These are phyloP conservation scores for Dimocarpus longan DNA, from an alignment of 345 rosid species.

Conservation along the genomic window DNA sequence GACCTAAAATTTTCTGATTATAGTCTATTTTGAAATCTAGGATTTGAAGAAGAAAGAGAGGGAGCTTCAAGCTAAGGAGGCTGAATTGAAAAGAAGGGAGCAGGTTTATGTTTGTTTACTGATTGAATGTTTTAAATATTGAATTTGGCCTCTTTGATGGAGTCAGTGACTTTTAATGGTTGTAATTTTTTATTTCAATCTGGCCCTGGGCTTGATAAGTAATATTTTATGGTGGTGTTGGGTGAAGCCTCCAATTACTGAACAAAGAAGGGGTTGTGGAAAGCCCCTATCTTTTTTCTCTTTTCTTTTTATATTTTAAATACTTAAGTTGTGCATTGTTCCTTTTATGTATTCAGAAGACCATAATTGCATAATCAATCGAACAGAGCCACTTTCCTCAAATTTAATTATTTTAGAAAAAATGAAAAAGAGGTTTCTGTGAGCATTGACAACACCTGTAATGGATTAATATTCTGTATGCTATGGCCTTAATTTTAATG, in stretches of 20 bases:
- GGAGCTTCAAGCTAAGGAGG: slow-evolving; percentile 97
- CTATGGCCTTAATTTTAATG: background rate
- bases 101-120: slow-evolving; percentile 51
- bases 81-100: slow-evolving; percentile 86
- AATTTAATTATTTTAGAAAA: background rate
- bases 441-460: background rate
- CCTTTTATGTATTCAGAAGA: background rate
- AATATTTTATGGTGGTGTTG: background rate
- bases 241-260: background rate
- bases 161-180: background rate
- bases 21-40: slow-evolving; percentile 40
- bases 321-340: background rate
- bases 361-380: background rate
- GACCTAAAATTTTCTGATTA: slow-evolving; percentile 24
- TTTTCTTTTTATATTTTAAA: no score
- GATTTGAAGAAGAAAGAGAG: slow-evolving; percentile 85
- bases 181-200: slow-evolving; percentile 1
- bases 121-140: slow-evolving; percentile 7
- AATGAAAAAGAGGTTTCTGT: background rate
- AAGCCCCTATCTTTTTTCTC: background rate
- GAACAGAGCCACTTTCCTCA: background rate
- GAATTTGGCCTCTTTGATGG: background rate
- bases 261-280: background rate
- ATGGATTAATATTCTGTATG: background rate
- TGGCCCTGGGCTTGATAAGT: background rate